Evolutionary conservation across 2,329 filamentous ascomycete species (phyloP).

Genomic region (Fusarium equiseti): DNA sequence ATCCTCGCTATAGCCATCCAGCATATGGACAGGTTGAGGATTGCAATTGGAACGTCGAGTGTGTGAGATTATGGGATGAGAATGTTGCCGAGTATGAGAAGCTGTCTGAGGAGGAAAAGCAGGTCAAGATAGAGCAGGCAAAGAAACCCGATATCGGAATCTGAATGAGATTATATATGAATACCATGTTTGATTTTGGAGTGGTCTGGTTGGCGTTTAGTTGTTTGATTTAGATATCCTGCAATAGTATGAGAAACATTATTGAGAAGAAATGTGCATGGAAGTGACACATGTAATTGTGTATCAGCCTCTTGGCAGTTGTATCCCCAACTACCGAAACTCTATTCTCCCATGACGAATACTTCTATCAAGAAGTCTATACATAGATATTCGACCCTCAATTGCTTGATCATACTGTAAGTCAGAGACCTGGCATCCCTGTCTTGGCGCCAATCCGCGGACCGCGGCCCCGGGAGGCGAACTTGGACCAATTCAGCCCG

Average conservation of each 20-base stretch:
- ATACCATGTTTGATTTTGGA: conserved; percentile 15
- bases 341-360: neutral
- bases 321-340: neutral
- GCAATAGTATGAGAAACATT: neutral
- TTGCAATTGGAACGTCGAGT: conserved; percentile 76
- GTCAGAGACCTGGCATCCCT: neutral
- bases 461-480: conserved; percentile 21
- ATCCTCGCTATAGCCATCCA: conserved; percentile 75
- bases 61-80: conserved; percentile 74
- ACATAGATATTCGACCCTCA: neutral
- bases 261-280: neutral
- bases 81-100: conserved; percentile 71
- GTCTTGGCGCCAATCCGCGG: conserved; percentile 26
- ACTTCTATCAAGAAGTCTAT: neutral
- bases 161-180: neutral
- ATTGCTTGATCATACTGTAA: neutral
- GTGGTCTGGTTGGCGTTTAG: conserved; percentile 18
- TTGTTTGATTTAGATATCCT: conserved; percentile 22
- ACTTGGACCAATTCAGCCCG: neutral
- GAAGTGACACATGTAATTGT: neutral
- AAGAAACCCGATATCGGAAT: conserved; percentile 26
- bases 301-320: neutral
- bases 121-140: conserved; percentile 57
- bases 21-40: conserved; percentile 77
- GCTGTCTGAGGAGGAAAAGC: conserved; percentile 70